Evolutionary conservation across 805 yeast species (phyloP).

Genomic region (Ogataea wickerhamii): DNA sequence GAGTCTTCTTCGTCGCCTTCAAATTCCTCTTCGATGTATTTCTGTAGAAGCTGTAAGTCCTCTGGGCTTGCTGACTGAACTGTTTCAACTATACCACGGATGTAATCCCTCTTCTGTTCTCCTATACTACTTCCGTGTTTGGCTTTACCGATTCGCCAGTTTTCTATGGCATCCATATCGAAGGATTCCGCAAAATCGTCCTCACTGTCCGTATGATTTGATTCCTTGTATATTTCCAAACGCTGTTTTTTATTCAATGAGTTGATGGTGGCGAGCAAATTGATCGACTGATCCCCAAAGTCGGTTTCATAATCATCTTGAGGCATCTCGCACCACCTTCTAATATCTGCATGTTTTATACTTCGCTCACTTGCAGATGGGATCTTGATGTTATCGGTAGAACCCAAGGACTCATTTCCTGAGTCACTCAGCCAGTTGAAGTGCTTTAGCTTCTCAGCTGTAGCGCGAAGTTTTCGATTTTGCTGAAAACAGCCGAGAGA

Average conservation of each 20-base stretch:
- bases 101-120: slow-evolving; percentile 13
- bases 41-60: slow-evolving; percentile 12
- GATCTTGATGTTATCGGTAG: background rate
- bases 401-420: background rate
- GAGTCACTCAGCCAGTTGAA: slow-evolving; percentile 56
- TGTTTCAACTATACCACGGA: slow-evolving; percentile 6
- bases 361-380: slow-evolving; percentile 3
- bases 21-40: slow-evolving; percentile 11
- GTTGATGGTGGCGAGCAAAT: slow-evolving; percentile 14
- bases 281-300: slow-evolving; percentile 17
- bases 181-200: slow-evolving; percentile 19
- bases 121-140: slow-evolving; percentile 1
- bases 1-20: slow-evolving; percentile 5
- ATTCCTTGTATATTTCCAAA: slow-evolving; percentile 20
- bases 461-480: slow-evolving; percentile 55
- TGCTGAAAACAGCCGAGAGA: slow-evolving; percentile 66
- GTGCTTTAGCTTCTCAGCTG: slow-evolving; percentile 51
- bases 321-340: slow-evolving; percentile 16
- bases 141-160: slow-evolving; percentile 4
- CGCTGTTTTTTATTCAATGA: slow-evolving; percentile 17
- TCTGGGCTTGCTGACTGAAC: slow-evolving; percentile 11
- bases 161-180: slow-evolving; percentile 13
- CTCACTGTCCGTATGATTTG: slow-evolving; percentile 13
- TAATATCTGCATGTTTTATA: slow-evolving; percentile 7
- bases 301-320: slow-evolving; percentile 18